A percentile compares a stretch with the other conserved stretches of the same genome.
phyloP scores from a whole-genome alignment of 257 asterid species.

The Nyctanthes arbortristis region DNA sequence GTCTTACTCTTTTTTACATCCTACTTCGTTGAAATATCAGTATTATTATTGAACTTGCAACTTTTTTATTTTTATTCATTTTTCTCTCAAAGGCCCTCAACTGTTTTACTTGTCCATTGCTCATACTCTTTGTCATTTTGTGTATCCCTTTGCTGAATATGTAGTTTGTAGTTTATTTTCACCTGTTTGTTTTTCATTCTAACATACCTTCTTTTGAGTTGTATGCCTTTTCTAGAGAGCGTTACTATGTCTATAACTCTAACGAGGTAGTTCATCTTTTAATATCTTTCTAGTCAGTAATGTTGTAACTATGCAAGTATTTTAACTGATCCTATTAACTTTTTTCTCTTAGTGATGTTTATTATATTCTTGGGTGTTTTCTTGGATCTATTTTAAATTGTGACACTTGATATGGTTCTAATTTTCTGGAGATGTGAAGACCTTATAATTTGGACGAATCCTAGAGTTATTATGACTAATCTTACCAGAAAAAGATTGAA shows the following conservation, averaged over 20 bases:
- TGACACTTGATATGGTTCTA: too few relatives aligned
- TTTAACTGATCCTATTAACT: neutral
- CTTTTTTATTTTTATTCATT: neutral
- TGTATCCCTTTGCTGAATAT: neutral
- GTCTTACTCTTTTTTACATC: slow-evolving; percentile 1
- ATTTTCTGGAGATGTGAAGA: too few relatives aligned
- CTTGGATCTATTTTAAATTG: too few relatives aligned
- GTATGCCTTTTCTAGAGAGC: neutral
- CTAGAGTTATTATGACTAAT: neutral
- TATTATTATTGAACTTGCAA: too few relatives aligned
- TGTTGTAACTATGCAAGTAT: too few relatives aligned
- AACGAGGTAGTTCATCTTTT: too few relatives aligned
- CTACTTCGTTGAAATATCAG: neutral
- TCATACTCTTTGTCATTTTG: neutral
- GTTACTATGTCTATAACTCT: neutral
- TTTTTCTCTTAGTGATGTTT: too few relatives aligned
- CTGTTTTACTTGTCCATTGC: neutral
- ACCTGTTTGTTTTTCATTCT: neutral
- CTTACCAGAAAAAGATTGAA: neutral
- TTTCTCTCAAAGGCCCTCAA: neutral
- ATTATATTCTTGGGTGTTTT: too few relatives aligned
- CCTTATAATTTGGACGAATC: neutral
- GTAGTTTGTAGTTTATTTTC: neutral
- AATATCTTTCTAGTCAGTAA: too few relatives aligned
- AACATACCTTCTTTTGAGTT: neutral